Evolutionary conservation across 768 basidiomycete genomes (phyloP), one percentile per base, ranked within the genome.

Genomic region (Gloeophyllum trabeum): DNA sequence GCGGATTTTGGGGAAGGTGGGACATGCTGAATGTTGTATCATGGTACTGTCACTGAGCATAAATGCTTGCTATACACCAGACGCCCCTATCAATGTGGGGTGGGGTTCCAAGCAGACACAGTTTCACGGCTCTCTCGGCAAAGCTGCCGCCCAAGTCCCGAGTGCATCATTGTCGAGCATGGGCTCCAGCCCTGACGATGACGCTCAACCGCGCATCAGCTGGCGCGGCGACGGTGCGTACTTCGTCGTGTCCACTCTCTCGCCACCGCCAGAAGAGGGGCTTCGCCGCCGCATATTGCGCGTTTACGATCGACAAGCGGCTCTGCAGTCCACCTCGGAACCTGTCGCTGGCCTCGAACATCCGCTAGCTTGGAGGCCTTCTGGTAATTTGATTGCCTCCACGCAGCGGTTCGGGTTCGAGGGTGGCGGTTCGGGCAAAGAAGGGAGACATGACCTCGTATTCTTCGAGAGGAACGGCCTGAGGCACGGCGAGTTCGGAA

Each of bases 101-200:
- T 99, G 96, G 96, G 96, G 96, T 30, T 86, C 87, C 2, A 94
- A 93, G 54, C 73, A 86, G 57, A 98, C 96, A 0, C 96, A 99
- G 54, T 99, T 99, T 56, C 92, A 97, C 51, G 96, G 96, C 6
- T 94, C 92, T 0, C 66, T 90, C 3, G 94, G 96, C 14, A 97
- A 97, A 58, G 63, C 73, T 2, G 84, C 85, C 19, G 87, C 89
- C 0, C 73, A 76, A 47, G 67, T 72, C 21, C 49, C 60, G 7
- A 48, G 47, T 21, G 47, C 57, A 10, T 50, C 61, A 13, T 51
- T 61, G 25, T 54, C 61, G 24, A 63, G 74, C 16, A n/a, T n/a
- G n/a, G 71, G 73, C 18, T 62, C 67, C 5, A 80, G 76, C 48
- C 79, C 79, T 2, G 76, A 80, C 46, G 91, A 97, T 49, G 81